Evolutionary conservation across 164 flowering plant genomes (phyloP), one percentile per base, ranked within the genome.

Genomic region (Amborella trichopoda): DNA sequence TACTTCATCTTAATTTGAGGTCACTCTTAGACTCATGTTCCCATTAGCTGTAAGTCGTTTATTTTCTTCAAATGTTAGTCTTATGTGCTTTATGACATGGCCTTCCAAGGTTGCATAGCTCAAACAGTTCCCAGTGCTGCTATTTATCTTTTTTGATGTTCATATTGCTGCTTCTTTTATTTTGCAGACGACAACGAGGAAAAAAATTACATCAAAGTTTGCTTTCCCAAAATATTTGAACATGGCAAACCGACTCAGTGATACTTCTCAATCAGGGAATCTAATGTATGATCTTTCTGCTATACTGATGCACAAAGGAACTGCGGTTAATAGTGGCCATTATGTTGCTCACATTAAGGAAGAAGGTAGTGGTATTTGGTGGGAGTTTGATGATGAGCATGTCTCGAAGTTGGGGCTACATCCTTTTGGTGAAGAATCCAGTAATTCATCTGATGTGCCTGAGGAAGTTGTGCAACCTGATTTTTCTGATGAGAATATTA

Each of bases 331-430:
- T 44, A 80, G 94, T 72, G 99, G 99, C 25, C 99, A 93, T 59
- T 93, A 93, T 59, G 57, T 86, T 22, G 96, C 94, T 42, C 85
- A 81, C 59, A 85, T 93, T 44, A 88, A 77, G 70, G 91, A 93
- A 70, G 78, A 69, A 42, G 68, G 55, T 33, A 76, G 83, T 9
- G 94, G 88, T 26, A 69, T 63, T 39, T 93, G 99, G 99, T 93
- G 99, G 99, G 82, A 88, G 64, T 88, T 93, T 68, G 96, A 93
- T 65, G 96, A 93, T 64, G 99, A 88, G 62, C 66, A 61, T 52
- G 96, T 93, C 19, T 77, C 94, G 23, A 70, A 73, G 42, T 65
- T 88, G 40, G 99, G 96, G 41, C 34, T 26, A 43, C 82, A 83
- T 32, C 99, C 99, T 25, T 84, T 93, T 68, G 94, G 84, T 26